Conservation (phyloP, 2,329 filamentous ascomycete genomes). For the Alternaria postmessia region DNA sequence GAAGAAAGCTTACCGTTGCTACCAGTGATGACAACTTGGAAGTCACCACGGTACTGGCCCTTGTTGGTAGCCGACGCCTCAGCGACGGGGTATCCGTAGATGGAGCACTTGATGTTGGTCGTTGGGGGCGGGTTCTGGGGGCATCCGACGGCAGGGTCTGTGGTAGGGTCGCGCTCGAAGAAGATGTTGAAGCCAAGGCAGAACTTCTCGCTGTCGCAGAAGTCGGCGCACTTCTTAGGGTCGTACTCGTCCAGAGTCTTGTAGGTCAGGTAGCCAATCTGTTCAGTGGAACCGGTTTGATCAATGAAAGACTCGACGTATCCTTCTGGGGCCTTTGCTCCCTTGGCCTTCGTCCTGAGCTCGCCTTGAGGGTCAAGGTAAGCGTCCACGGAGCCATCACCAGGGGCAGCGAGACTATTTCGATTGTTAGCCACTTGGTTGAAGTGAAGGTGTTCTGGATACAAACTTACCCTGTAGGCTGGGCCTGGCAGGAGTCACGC, state of each 20-base stretch:
- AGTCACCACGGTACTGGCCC: constrained; percentile 34
- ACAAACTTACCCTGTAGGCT: constrained; percentile 26
- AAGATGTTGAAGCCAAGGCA: constrained; percentile 43
- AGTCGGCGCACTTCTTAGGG: constrained; percentile 23
- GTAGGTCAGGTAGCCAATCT: constrained; percentile 41
- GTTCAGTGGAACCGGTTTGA: constrained; percentile 24
- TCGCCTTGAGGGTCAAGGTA: constrained; percentile 17
- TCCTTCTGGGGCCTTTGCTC: constrained; percentile 21
- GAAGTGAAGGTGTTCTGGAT: not conserved
- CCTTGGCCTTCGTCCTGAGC: constrained; percentile 19
- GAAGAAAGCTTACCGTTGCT: constrained; percentile 28
- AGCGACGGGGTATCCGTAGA: constrained; percentile 40
- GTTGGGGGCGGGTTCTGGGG: constrained; percentile 29
- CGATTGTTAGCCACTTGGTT: not conserved
- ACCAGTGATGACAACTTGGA: constrained; percentile 38
- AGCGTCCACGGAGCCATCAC: constrained; percentile 7
- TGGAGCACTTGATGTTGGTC: constrained; percentile 40
- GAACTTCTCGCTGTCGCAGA: constrained; percentile 35
- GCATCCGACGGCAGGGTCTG: constrained; percentile 24
- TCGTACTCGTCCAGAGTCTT: constrained; percentile 35
- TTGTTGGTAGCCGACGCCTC: constrained; percentile 28
- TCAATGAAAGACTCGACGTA: constrained; percentile 32
- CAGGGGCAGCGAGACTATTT: constrained; percentile 4
- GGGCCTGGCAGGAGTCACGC: constrained; percentile 20
- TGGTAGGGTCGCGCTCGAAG: constrained; percentile 37